Conservation (phyloP, 78 protist species). For the Parvularia atlantis region DNA sequence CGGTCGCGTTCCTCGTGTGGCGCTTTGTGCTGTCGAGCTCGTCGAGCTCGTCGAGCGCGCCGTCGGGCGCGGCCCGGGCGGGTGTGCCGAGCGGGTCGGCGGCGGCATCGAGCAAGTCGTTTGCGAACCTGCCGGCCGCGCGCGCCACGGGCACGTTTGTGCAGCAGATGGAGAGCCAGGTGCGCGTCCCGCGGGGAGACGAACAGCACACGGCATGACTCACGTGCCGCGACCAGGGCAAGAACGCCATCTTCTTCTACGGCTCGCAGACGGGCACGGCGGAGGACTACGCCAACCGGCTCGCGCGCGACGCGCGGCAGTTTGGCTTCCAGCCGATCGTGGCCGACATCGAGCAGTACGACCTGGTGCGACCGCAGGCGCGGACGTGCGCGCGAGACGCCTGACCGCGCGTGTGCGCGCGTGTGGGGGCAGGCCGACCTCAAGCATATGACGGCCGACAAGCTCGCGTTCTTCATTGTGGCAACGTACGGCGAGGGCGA, state of each 20-base stretch:
- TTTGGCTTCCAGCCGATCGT: constrained; percentile 41
- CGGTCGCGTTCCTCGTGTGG: too few species aligned
- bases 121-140: too few species aligned
- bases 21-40: too few species aligned
- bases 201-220: too few species aligned
- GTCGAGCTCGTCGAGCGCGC: too few species aligned
- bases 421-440: not conserved
- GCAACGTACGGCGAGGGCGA: constrained; percentile 89
- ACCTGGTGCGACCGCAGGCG: constrained; percentile 8
- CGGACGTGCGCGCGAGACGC: not conserved
- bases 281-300: constrained; percentile 53
- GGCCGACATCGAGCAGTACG: constrained; percentile 44
- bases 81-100: too few species aligned
- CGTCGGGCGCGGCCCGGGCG: too few species aligned
- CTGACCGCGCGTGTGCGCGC: not conserved
- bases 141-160: too few species aligned
- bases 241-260: constrained; percentile 29
- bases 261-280: constrained; percentile 84
- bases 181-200: too few species aligned
- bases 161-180: too few species aligned
- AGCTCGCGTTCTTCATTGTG: constrained; percentile 35
- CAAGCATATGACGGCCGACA: not conserved
- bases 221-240: too few species aligned
- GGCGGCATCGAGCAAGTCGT: too few species aligned
- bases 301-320: constrained; percentile 51